Conservation (phyloP, 495 filamentous ascomycete genomes). For the Cercophora sp. region DNA sequence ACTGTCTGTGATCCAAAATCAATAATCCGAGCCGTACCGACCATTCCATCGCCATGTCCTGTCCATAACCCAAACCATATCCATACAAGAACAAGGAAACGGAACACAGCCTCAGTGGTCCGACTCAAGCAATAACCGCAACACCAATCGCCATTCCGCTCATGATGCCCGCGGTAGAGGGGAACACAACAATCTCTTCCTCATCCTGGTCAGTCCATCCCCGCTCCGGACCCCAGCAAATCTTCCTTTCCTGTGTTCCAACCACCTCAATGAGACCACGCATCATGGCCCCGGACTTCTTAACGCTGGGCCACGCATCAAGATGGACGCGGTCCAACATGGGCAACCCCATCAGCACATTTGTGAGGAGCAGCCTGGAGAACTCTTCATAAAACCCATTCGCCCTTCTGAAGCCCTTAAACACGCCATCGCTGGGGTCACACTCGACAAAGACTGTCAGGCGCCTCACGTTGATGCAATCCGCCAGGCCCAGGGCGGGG, state of each 20-base stretch:
- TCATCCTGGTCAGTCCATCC: slow-evolving; percentile 52
- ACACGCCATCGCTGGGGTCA: slow-evolving; percentile 70
- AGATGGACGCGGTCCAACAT: slow-evolving; percentile 63
- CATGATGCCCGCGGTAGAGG: too few relatives aligned
- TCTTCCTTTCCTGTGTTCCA: slow-evolving; percentile 44
- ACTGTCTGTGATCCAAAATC: too few relatives aligned
- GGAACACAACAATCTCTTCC: background rate
- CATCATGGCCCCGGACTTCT: slow-evolving; percentile 67
- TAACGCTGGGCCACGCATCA: slow-evolving; percentile 69
- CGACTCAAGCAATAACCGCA: too few relatives aligned
- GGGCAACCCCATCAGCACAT: slow-evolving; percentile 58
- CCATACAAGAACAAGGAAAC: too few relatives aligned
- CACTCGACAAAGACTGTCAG: slow-evolving; percentile 74
- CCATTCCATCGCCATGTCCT: too few relatives aligned
- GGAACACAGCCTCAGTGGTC: too few relatives aligned
- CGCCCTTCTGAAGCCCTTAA: slow-evolving; percentile 66
- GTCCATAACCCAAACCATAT: too few relatives aligned
- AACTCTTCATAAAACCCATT: slow-evolving; percentile 75
- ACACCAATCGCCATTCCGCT: too few relatives aligned
- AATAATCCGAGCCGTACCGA: too few relatives aligned
- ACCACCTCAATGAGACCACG: slow-evolving; percentile 57
- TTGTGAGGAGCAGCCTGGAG: slow-evolving; percentile 52
- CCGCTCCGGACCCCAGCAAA: slow-evolving; percentile 67
- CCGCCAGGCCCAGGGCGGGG: slow-evolving; percentile 57
- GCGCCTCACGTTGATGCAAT: slow-evolving; percentile 56